A percentile compares a stretch with the other conserved stretches of the same genome.
phyloP scores from a whole-genome alignment of 2,329 filamentous ascomycete genomes.

The Aspergillus brasiliensis region DNA sequence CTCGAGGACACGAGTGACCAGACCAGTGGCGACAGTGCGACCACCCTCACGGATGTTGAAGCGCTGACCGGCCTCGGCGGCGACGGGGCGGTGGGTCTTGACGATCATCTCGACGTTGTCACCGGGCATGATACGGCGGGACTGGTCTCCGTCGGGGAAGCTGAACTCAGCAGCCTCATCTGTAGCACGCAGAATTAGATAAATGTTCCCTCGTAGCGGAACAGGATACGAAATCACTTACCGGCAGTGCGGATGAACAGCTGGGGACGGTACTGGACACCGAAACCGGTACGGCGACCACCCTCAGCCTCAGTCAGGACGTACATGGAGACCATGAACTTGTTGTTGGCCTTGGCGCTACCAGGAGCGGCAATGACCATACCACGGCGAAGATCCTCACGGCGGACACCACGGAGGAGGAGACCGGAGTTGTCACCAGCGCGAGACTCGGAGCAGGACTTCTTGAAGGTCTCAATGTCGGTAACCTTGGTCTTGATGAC shows the following conservation, averaged over 20 bases:
- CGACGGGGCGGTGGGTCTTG: conserved; percentile 79
- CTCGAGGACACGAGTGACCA: conserved; percentile 71
- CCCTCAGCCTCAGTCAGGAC: conserved; percentile 97
- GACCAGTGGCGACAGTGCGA: conserved; percentile 80
- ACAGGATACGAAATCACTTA: conserved; percentile 50
- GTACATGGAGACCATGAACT: conserved; percentile 96
- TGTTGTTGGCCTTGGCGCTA: conserved; percentile 78
- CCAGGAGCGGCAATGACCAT: conserved; percentile 91
- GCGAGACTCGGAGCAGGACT: conserved; percentile 94
- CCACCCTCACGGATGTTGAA: conserved; percentile 99
- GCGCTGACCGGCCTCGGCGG: conserved; percentile 86
- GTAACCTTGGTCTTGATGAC: conserved; percentile 98
- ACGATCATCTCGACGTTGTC: conserved; percentile 99
- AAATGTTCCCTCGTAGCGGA: conserved; percentile 18
- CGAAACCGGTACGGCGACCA: conserved; percentile 94
- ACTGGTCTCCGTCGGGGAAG: conserved; percentile 80
- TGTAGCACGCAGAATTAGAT: conserved; percentile 20
- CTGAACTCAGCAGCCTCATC: conserved; percentile 73
- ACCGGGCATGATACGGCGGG: conserved; percentile 92
- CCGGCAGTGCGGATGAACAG: conserved; percentile 93
- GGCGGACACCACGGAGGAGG: conserved; percentile 90
- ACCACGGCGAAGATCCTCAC: conserved; percentile 90
- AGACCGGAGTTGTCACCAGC: conserved; percentile 98
- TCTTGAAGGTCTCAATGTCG: conserved; percentile 99
- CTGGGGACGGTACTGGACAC: conserved; percentile 94